Evolutionary conservation across 495 filamentous ascomycete species (phyloP).

Genomic region (Astrothelium macrocarpum): DNA sequence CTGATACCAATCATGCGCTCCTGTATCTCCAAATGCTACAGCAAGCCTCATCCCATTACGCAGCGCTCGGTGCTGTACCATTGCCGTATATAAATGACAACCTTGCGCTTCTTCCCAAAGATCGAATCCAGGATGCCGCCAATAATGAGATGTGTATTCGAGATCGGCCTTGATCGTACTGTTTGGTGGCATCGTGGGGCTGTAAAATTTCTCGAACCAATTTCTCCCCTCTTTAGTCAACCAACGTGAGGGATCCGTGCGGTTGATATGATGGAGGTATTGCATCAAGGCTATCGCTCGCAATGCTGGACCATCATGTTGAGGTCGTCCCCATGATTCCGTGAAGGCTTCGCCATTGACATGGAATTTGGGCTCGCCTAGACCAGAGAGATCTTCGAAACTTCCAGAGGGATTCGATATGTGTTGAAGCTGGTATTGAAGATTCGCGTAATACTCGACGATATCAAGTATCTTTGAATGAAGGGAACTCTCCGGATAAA

Average conservation of each 20-base stretch:
- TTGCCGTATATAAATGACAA: slow-evolving; percentile 52
- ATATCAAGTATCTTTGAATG: slow-evolving; percentile 16
- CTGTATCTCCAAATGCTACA: slow-evolving; percentile 22
- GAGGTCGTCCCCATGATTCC: slow-evolving; percentile 53
- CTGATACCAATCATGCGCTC: slow-evolving; percentile 32
- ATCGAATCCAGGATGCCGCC: slow-evolving; percentile 42
- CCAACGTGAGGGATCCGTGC: slow-evolving; percentile 30
- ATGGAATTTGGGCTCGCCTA: slow-evolving; percentile 55
- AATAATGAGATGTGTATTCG: slow-evolving; percentile 37
- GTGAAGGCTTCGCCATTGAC: slow-evolving; percentile 45
- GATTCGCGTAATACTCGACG: slow-evolving; percentile 21
- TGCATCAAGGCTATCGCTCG: slow-evolving; percentile 39
- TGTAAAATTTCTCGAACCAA: slow-evolving; percentile 30
- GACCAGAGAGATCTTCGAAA: slow-evolving; percentile 40
- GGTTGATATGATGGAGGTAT: slow-evolving; percentile 32
- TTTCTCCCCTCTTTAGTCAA: slow-evolving; percentile 15
- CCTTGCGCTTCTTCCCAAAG: slow-evolving; percentile 47
- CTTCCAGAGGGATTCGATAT: slow-evolving; percentile 44
- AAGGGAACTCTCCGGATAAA: slow-evolving; percentile 16
- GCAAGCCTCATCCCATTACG: slow-evolving; percentile 31
- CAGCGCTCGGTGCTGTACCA: slow-evolving; percentile 41
- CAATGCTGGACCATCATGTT: slow-evolving; percentile 51
- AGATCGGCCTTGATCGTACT: slow-evolving; percentile 29
- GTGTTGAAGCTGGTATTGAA: slow-evolving; percentile 23
- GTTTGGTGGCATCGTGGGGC: slow-evolving; percentile 24